These are phyloP conservation scores for Tremella fuciformis DNA, from an alignment of 768 basidiomycete genomes.

Conservation along the genomic window DNA sequence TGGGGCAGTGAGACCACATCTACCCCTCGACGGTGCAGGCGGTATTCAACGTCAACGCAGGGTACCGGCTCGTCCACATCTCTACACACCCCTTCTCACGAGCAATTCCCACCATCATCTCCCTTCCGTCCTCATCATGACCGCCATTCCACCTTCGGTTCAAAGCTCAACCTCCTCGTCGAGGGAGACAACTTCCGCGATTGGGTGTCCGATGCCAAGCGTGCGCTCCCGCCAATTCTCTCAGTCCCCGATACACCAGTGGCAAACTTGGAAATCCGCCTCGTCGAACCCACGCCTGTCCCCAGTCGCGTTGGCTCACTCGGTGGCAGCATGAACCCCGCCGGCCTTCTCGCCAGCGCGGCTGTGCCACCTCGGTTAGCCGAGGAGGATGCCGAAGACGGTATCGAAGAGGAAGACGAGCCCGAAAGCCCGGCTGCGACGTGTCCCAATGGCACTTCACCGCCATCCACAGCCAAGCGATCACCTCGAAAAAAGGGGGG, in stretches of 20 bases:
- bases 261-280: slow-evolving; percentile 40
- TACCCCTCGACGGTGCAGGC: slow-evolving; percentile 6
- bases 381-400: slow-evolving; percentile 37
- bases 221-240: slow-evolving; percentile 23
- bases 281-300: slow-evolving; percentile 51
- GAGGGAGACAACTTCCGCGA: slow-evolving; percentile 45
- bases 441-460: no score
- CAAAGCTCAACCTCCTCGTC: slow-evolving; percentile 34
- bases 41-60: background rate
- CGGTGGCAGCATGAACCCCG: slow-evolving; percentile 36
- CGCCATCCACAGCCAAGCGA: slow-evolving; percentile 3
- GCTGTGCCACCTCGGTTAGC: slow-evolving; percentile 19
- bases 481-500: slow-evolving; percentile 35
- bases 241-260: slow-evolving; percentile 42
- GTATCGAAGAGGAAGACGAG: slow-evolving; percentile 10
- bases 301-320: slow-evolving; percentile 48
- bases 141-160: slow-evolving; percentile 31
- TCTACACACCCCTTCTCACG: slow-evolving; percentile 10
- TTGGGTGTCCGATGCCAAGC: slow-evolving; percentile 46
- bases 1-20: slow-evolving; percentile 1
- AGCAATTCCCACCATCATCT: slow-evolving; percentile 8
- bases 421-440: background rate
- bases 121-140: slow-evolving; percentile 17
- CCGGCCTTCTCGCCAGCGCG: slow-evolving; percentile 18
- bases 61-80: slow-evolving; percentile 9